These are phyloP conservation scores for Malus hybrid DNA, from an alignment of 331 rosid genomes.

Conservation along the genomic window DNA sequence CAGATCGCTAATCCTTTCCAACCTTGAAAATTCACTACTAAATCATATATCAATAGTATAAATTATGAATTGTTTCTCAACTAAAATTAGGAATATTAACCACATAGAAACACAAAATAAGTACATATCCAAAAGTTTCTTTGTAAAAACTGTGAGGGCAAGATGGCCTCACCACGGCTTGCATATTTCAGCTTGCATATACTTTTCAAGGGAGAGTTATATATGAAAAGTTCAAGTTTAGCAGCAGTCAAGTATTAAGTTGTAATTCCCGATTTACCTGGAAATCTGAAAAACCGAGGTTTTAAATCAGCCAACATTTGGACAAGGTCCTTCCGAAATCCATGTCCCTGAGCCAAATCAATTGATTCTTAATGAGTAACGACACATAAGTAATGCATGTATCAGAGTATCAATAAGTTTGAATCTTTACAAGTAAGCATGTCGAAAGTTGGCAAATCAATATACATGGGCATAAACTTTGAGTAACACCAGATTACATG, in stretches of 20 bases:
- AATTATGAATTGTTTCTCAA: too few species aligned
- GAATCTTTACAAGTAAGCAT: not conserved
- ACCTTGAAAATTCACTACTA: not conserved
- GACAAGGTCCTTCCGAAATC: conserved; percentile 70
- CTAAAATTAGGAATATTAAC: too few species aligned
- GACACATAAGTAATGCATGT: not conserved
- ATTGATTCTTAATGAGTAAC: conserved; percentile 5
- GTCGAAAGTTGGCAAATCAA: not conserved
- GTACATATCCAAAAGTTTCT: too few species aligned
- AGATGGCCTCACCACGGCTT: not conserved
- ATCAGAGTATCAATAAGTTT: not conserved
- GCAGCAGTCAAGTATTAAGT: not conserved
- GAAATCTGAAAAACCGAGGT: conserved; percentile 83
- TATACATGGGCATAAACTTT: not conserved
- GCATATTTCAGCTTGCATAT: not conserved
- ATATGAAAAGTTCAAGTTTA: not conserved
- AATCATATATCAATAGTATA: not conserved
- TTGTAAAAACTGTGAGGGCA: not conserved
- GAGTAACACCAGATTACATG: not conserved
- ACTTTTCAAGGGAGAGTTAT: not conserved
- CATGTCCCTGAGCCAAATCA: conserved; percentile 58
- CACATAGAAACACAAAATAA: too few species aligned
- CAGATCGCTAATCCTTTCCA: not conserved
- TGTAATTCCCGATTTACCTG: conserved; percentile 42
- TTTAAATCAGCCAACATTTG: conserved; percentile 48